A percentile compares a stretch with the other conserved stretches of the same genome.
These are phyloP conservation scores for Sugiyamaella novakii DNA, from an alignment of 1,139 yeast species.

Conservation along the genomic window DNA sequence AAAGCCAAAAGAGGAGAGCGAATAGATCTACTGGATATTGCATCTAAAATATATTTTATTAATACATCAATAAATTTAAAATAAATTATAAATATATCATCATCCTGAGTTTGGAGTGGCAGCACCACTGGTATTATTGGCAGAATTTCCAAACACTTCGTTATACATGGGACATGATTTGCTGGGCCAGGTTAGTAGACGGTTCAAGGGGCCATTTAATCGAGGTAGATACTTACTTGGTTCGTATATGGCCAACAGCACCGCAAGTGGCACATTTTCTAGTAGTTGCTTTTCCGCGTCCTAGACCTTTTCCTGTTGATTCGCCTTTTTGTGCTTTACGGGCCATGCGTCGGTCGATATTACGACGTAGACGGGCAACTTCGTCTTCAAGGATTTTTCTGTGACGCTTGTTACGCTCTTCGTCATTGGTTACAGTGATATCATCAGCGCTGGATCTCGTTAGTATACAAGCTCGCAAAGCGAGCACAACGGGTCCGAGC, in stretches of 20 bases:
- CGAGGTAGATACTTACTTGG: conserved; percentile 51
- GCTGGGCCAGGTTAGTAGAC: conserved; percentile 27
- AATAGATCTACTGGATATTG: conserved; percentile 6
- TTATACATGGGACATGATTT: conserved; percentile 85
- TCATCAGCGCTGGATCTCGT: conserved; percentile 49
- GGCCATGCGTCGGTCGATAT: conserved; percentile 63
- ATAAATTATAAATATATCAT: conserved; percentile 1
- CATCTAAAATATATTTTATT: conserved; percentile 10
- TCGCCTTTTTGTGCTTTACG: conserved; percentile 52
- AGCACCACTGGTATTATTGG: conserved; percentile 9
- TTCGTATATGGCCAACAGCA: conserved; percentile 89
- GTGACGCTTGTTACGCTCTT: conserved; percentile 77
- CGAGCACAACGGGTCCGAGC: neutral
- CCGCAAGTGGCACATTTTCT: conserved; percentile 95
- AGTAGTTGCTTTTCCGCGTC: conserved; percentile 63
- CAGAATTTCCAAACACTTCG: conserved; percentile 34
- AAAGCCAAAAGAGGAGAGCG: conserved; percentile 5
- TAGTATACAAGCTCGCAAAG: conserved; percentile 7
- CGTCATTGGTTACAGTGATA: conserved; percentile 78
- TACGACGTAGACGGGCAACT: conserved; percentile 78
- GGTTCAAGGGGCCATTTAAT: neutral
- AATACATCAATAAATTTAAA: neutral
- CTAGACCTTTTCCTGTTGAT: conserved; percentile 34
- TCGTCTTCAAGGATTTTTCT: conserved; percentile 81
- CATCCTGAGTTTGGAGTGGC: conserved; percentile 14